Percentiles rank a stretch among this genome's conserved stretches.
phyloP scores from a whole-genome alignment of 2,329 filamentous ascomycete genomes.

The Exophiala viscosa region DNA sequence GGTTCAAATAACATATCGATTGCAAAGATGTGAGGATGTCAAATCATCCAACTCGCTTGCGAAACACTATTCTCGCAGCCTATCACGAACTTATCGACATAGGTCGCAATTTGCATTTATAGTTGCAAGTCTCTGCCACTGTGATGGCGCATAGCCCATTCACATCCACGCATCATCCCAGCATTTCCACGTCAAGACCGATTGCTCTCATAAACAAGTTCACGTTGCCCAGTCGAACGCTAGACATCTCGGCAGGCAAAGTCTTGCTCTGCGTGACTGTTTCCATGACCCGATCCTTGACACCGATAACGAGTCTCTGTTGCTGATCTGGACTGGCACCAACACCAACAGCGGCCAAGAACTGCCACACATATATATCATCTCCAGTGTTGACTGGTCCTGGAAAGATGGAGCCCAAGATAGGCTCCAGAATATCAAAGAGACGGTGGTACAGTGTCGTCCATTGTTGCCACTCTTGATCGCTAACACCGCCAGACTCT shows the following conservation, averaged over 20 bases:
- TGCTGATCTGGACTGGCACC: conserved; percentile 92
- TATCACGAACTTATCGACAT: too few species aligned
- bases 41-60: too few species aligned
- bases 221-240: conserved; percentile 80
- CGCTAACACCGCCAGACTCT: conserved; percentile 66
- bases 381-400: conserved; percentile 84
- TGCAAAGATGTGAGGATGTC: too few species aligned
- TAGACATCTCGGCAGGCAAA: conserved; percentile 78
- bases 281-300: conserved; percentile 97
- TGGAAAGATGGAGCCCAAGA: conserved; percentile 82
- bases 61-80: too few species aligned
- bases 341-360: conserved; percentile 90
- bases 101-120: too few species aligned
- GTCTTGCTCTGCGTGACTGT: conserved; percentile 87
- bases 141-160: too few species aligned
- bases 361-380: conserved; percentile 97
- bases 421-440: conserved; percentile 82
- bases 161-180: conserved; percentile 42
- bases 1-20: too few species aligned
- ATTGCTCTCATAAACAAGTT: conserved; percentile 99
- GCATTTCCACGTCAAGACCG: conserved; percentile 87
- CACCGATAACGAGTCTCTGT: conserved; percentile 85
- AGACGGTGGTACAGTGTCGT: conserved; percentile 76
- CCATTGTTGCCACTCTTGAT: conserved; percentile 79
- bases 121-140: too few species aligned